Percentiles rank a stretch among this genome's conserved stretches.
phyloP scores from a whole-genome alignment of 2,329 filamentous ascomycete genomes.

The Westerdykella sp. region DNA sequence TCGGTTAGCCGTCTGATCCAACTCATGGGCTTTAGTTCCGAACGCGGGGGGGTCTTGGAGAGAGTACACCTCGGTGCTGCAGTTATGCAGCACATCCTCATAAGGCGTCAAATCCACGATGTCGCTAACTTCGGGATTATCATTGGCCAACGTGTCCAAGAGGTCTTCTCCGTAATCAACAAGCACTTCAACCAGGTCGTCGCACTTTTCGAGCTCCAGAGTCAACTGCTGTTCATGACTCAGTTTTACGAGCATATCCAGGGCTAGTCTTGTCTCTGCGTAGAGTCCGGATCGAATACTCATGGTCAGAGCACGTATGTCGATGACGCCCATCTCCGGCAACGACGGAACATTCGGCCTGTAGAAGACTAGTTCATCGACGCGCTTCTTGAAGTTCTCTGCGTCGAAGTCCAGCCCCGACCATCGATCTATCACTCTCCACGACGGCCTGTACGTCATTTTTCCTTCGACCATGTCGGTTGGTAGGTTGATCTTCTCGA shows the following conservation, averaged over 20 bases:
- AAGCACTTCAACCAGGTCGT: slow-evolving; percentile 81
- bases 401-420: slow-evolving; percentile 38
- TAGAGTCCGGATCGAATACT: slow-evolving; percentile 86
- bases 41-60: slow-evolving; percentile 68
- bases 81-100: slow-evolving; percentile 79
- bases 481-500: background rate
- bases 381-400: slow-evolving; percentile 63
- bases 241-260: slow-evolving; percentile 74
- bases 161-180: slow-evolving; percentile 90
- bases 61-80: slow-evolving; percentile 63
- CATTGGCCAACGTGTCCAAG: slow-evolving; percentile 74
- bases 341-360: slow-evolving; percentile 71
- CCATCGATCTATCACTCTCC: slow-evolving; percentile 23
- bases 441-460: slow-evolving; percentile 25
- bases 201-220: slow-evolving; percentile 40
- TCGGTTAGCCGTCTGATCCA: slow-evolving; percentile 80
- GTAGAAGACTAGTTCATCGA: slow-evolving; percentile 60
- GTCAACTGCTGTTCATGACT: slow-evolving; percentile 45
- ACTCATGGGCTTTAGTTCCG: slow-evolving; percentile 69
- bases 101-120: slow-evolving; percentile 77
- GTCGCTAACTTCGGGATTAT: slow-evolving; percentile 79
- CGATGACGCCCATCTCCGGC: slow-evolving; percentile 76
- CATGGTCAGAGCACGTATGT: slow-evolving; percentile 82
- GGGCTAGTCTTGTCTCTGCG: slow-evolving; percentile 78
- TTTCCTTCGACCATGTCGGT: slow-evolving; percentile 25